Base-by-base conservation (phyloP, 805 yeast species). In the Starmerella riodocensis region DNA sequence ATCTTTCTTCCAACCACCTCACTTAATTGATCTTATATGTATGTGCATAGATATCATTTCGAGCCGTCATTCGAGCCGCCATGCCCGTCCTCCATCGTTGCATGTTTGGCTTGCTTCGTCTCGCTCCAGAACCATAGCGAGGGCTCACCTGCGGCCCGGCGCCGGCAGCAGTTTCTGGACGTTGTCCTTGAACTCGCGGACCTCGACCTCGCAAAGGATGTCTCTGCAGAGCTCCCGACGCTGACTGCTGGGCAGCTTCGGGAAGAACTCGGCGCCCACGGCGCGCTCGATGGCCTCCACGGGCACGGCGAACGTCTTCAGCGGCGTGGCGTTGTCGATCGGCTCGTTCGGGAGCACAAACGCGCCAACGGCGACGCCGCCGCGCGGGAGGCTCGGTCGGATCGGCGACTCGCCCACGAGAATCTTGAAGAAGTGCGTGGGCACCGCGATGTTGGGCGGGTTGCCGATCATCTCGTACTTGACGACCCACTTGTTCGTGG, bases 391-490 rank as follows among this genome's bases (percentile, higher is more conserved):
- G 14, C 49, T 40, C 12, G 55, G 53, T 35, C 37, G 35, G 11
- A 49, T 39, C 4, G 74, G 69, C 14, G 64, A 60, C 58, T 91
- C 97, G 7, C 91, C 96, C 34, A 91, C 82, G 40, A 91, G 64
- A 43, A 91, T 62, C 63, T 91, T 91, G 71, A 77, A 91, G 55
- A 91, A 91, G 59, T 91, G 98, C 0, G 98, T 91, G 20, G 98
- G 98, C 9, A 91, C 98, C 0, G 98, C 97, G 39, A 91, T 69
- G 53, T 73, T 82, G 36, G 98, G 97, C 9, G 98, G 98, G 52
- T 84, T 81, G 2, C 98, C 98, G 56, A 91, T 83, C 30, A 91
- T 81, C 61, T 91, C 97, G 60, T 88, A 91, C 2, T 70, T 63
- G 16, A 91, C 94, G 47, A 78, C 69, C 58, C 65, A 82, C 57